Evolutionary conservation across 1,284 basidiomycete species (phyloP), one percentile per base, ranked within the genome.

Genomic region (Takashimella koratensis): DNA sequence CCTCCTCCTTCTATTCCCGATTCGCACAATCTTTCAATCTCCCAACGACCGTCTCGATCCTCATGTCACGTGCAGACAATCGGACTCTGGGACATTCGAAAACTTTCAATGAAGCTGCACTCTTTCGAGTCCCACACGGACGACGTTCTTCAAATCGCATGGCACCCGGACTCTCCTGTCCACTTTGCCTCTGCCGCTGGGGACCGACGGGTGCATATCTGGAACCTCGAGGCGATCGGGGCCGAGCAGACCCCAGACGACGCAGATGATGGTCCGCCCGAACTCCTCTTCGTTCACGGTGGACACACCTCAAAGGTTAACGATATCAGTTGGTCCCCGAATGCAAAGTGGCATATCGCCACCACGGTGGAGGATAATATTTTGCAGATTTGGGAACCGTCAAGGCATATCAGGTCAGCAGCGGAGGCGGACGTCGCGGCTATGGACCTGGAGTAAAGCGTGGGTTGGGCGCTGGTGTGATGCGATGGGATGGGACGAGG

Each of bases 211-310:
- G 84, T 98, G 58, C 95, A 96, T 65, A 80, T 98, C 47, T 99
- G 96, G 96, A 94, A 99, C 77, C 77, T 98, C 49, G 83, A 86
- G 39, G 84, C 88, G 62, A 97, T 98, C 60, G 95, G 95, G 1
- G 84, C 88, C 48, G 96, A 98, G 75, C 95, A 98, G 74, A 91
- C 90, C 0, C 94, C 95, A 2, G 95, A 98, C 64, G 95, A 98
- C 69, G 90, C 92, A 49, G 96, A 98, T 75, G 95, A 98, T 69
- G 95, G 96, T 5, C 61, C 96, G 3, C 94, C 95, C 3, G 93
- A 97, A 74, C 78, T 96, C 54, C 77, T 96, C 60, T 97, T 97
- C 72, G 83, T 95, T 45, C 92, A 96, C 65, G 92, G 93, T 64
- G 90, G 88, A 26, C 78, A 76, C 64, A 78, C 74, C 6, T 60